Base-by-base conservation (phyloP, 176 grass and related monocot species). In the Avena insularis region DNA sequence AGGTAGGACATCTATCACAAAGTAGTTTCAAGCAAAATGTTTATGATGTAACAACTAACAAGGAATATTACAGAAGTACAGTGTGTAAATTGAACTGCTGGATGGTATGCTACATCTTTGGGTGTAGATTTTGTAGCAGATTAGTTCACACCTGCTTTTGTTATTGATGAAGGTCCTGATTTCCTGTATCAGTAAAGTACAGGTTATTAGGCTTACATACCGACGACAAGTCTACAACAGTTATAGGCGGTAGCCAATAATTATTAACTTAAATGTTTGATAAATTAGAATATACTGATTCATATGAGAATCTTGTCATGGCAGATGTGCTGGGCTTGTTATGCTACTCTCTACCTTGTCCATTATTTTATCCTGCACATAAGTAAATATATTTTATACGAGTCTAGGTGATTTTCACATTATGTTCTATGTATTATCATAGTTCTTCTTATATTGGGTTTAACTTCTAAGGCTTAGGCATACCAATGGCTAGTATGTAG, bases 341-440 rank as follows among this genome's bases (percentile, higher is more conserved):
- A 71, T 21, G 23, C 49, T 78, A 82, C 61, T 82, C 61, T 59
- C 65, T 83, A 58, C 64, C 73, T 36, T 87, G 65, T 83, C 58
- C 68, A 78, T 25, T 62, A 21, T 25, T 59, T 25, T 81, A 8
- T 70, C 4, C 0, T 36, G 43, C 23, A 45, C 45, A 19, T 48
- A 46, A 33, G 17, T 65, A 87, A 79, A 48, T 63, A 50, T 87
- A 8, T 50, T 27, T 13, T 61, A 40, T 45, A 50, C 21, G 19
- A 59, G 3, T 76, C 10, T 49, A 21, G 73, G 45, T 71, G 78
- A 46, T 86, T 68, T 68, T 84, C 9, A 48, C 49, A 51, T 14
- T 69, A 19, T 49, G 25, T 77, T 15, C 20, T 77, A 78, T 82
- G 20, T 9, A 77, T 84, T 43, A 33, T 47, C 55, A 21, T 35